Conservation (phyloP, 306 rosid species). For the Erythrophleum fordii region DNA sequence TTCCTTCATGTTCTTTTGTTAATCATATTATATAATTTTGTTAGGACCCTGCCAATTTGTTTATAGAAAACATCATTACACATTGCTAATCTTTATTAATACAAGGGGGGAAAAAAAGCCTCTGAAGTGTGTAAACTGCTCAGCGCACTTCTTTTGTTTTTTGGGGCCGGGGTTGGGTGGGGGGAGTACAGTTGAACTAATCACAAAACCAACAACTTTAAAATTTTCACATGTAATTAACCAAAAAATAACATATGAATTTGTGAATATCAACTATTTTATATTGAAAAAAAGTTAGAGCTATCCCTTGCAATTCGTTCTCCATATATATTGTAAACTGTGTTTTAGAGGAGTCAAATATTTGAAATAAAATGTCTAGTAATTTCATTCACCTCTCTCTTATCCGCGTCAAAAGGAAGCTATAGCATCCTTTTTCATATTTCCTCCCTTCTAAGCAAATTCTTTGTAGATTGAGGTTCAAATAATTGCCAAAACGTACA, state of each 20-base stretch:
- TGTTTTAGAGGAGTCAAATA: too few species aligned
- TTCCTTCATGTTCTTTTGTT: neutral
- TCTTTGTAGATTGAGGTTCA: neutral
- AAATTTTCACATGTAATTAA: neutral
- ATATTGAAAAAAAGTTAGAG: too few species aligned
- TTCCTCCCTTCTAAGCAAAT: conserved; percentile 44
- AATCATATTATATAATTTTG: conserved; percentile 12
- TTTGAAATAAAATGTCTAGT: too few species aligned
- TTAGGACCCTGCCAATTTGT: conserved; percentile 1
- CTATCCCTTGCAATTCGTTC: too few species aligned
- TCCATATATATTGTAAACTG: too few species aligned
- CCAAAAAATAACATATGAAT: too few species aligned
- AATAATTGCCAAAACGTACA: neutral
- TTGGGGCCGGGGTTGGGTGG: too few species aligned
- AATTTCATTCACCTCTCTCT: too few species aligned
- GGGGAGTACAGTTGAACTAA: neutral
- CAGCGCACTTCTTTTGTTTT: too few species aligned
- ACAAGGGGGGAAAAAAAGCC: neutral
- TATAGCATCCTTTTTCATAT: neutral
- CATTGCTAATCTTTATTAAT: conserved; percentile 11
- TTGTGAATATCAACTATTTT: too few species aligned
- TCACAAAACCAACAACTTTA: neutral
- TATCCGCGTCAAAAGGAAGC: too few species aligned
- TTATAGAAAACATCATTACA: conserved; percentile 37
- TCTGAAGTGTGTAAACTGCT: neutral